Evolutionary conservation across 1,139 yeast genomes (phyloP).

Genomic region (Pichia cactophila): DNA sequence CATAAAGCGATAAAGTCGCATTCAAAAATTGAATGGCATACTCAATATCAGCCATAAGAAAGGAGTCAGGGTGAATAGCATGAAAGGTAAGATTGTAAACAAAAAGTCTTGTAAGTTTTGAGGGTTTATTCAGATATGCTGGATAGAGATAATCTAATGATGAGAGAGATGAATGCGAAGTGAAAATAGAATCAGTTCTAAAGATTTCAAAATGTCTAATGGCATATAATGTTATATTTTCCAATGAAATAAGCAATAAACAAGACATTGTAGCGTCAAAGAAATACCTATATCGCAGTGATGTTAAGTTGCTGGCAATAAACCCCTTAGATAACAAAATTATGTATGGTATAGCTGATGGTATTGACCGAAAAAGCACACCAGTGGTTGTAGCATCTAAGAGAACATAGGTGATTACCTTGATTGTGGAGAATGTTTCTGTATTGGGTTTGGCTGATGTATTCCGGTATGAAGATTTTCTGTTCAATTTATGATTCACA

Average conservation of each 20-base stretch:
- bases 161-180: conserved; percentile 4
- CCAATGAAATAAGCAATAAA: conserved; percentile 16
- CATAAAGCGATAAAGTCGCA: conserved; percentile 37
- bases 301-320: conserved; percentile 44
- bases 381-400: conserved; percentile 15
- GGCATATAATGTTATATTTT: conserved; percentile 9
- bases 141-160: conserved; percentile 11
- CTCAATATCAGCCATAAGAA: conserved; percentile 20
- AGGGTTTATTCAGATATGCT: conserved; percentile 5
- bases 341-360: conserved; percentile 34
- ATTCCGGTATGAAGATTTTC: neutral
- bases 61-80: conserved; percentile 12
- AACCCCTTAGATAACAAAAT: conserved; percentile 43
- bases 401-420: conserved; percentile 29
- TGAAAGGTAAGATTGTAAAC: conserved; percentile 19
- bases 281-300: conserved; percentile 28
- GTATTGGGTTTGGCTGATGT: neutral
- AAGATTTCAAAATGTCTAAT: conserved; percentile 13
- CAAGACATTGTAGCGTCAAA: conserved; percentile 21
- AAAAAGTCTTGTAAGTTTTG: conserved; percentile 9
- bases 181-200: conserved; percentile 9
- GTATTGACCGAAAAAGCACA: conserved; percentile 29
- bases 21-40: conserved; percentile 30
- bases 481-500: conserved; percentile 24
- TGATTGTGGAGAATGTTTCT: conserved; percentile 20